Conservation (phyloP, 176 grass and related monocot species). For the Carex myosuroides region DNA sequence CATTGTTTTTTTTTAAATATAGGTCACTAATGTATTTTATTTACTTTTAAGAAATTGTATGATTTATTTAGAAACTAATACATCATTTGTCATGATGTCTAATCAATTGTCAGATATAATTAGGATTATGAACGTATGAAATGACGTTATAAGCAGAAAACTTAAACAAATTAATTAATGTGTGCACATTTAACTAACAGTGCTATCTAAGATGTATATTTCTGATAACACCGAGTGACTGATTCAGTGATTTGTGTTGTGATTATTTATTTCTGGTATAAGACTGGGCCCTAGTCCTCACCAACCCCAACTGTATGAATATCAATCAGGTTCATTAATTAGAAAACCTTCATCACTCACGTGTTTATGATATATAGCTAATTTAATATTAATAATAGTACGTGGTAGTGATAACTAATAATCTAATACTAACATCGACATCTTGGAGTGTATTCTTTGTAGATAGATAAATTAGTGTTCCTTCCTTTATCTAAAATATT, state of each 20-base stretch:
- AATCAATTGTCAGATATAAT: neutral
- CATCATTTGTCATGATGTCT: neutral
- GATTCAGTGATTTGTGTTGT: neutral
- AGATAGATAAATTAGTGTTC: neutral
- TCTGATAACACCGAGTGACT: neutral
- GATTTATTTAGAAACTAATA: neutral
- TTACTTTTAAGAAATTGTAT: neutral
- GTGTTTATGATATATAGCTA: neutral
- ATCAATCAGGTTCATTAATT: neutral
- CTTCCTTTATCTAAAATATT: neutral
- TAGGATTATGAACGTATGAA: neutral
- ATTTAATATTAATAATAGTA: neutral
- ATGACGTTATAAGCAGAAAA: neutral
- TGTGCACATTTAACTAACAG: neutral
- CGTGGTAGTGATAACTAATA: neutral
- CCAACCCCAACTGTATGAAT: neutral
- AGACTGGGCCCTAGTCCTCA: neutral
- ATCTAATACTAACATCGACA: neutral
- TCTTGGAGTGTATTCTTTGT: neutral
- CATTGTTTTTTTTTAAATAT: neutral
- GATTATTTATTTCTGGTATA: neutral
- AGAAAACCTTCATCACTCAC: neutral
- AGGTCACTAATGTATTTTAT: neutral
- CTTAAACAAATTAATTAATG: neutral
- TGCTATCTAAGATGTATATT: too few relatives aligned